Conservation (phyloP, 2,329 filamentous ascomycete genomes). For the Arthrobotrys iridis region DNA sequence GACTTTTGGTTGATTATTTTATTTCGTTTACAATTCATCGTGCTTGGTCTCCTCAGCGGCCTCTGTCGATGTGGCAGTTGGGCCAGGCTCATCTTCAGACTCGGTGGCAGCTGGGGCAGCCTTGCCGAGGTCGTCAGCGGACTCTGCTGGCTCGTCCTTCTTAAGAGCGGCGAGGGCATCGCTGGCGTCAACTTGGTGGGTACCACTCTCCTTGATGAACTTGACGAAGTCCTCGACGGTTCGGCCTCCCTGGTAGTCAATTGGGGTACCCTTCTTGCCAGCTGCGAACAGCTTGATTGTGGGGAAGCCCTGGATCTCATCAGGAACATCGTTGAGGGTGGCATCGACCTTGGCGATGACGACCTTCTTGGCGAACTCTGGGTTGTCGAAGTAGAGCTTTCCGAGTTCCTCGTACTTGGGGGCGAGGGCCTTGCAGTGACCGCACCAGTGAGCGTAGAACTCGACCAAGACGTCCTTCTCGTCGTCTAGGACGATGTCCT, state of each 20-base stretch:
- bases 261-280: constrained; percentile 81
- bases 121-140: constrained; percentile 64
- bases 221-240: constrained; percentile 89
- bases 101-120: constrained; percentile 62
- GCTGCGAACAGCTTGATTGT: constrained; percentile 99
- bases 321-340: constrained; percentile 92
- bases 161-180: constrained; percentile 62
- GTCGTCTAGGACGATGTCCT: constrained; percentile 89
- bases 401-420: constrained; percentile 94
- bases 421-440: constrained; percentile 97
- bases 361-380: constrained; percentile 79
- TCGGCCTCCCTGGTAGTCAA: constrained; percentile 88
- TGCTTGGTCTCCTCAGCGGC: constrained; percentile 28
- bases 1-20: constrained; percentile 29
- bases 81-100: constrained; percentile 63
- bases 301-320: constrained; percentile 96
- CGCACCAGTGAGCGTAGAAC: constrained; percentile 99
- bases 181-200: constrained; percentile 77
- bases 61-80: constrained; percentile 29
- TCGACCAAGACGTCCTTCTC: constrained; percentile 96
- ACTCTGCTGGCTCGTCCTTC: constrained; percentile 68
- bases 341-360: constrained; percentile 97
- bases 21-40: constrained; percentile 53
- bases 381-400: constrained; percentile 74
- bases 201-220: constrained; percentile 96